Evolutionary conservation across 2,329 filamentous ascomycete genomes (phyloP).

Genomic region (Pseudopithomyces chartarum): DNA sequence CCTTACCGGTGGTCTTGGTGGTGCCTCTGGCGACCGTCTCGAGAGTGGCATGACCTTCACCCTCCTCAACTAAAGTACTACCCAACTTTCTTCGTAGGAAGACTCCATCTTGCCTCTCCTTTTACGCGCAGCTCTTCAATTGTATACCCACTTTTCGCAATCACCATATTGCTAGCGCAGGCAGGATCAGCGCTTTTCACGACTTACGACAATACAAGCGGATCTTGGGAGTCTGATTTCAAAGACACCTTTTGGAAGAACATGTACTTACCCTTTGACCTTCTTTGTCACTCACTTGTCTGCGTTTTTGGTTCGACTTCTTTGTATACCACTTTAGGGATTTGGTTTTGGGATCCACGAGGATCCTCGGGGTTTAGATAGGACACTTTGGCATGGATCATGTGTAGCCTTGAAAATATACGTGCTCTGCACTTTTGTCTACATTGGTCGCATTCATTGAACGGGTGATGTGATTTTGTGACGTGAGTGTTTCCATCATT

Average conservation of each 20-base stretch:
- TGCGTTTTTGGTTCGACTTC: conserved; percentile 14
- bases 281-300: conserved; percentile 36
- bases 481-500: neutral
- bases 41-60: conserved; percentile 28
- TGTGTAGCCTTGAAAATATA: conserved; percentile 16
- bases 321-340: conserved; percentile 35
- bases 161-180: conserved; percentile 42
- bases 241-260: conserved; percentile 15
- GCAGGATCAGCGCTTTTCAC: conserved; percentile 48
- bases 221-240: conserved; percentile 24
- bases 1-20: conserved; percentile 23
- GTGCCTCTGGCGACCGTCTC: conserved; percentile 20
- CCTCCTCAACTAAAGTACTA: conserved; percentile 13
- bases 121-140: conserved; percentile 30
- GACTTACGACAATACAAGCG: conserved; percentile 40
- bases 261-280: conserved; percentile 10
- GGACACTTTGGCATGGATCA: conserved; percentile 19
- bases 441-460: neutral
- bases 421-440: neutral
- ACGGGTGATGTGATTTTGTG: neutral
- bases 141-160: conserved; percentile 35
- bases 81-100: conserved; percentile 17
- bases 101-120: conserved; percentile 16
- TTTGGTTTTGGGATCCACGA: conserved; percentile 1
- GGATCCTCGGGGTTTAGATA: conserved; percentile 17